These are phyloP conservation scores for Xylaria multiplex DNA, from an alignment of 2,329 filamentous ascomycete genomes.

Conservation along the genomic window DNA sequence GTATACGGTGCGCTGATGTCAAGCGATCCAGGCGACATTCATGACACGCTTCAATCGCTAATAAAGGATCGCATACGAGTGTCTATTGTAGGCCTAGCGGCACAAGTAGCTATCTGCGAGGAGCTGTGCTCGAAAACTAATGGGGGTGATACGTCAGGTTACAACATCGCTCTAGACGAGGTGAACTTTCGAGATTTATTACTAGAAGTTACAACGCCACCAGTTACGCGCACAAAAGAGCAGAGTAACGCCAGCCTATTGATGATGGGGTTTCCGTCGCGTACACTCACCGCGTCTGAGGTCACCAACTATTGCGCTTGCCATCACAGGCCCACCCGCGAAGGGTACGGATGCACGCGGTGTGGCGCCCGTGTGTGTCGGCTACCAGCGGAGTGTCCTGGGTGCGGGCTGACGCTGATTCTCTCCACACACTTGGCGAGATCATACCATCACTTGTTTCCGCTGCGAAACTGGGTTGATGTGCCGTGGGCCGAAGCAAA, in stretches of 20 bases:
- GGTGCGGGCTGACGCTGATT: constrained; percentile 90
- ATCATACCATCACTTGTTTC: constrained; percentile 94
- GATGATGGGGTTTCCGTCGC: constrained; percentile 98
- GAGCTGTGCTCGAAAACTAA: constrained; percentile 92
- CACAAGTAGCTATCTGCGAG: constrained; percentile 89
- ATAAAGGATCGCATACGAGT: constrained; percentile 87
- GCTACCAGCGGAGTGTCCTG: constrained; percentile 88
- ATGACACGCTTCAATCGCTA: constrained; percentile 83
- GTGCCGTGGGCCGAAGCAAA: constrained; percentile 82
- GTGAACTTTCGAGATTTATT: constrained; percentile 90
- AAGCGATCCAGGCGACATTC: constrained; percentile 93
- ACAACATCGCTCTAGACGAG: constrained; percentile 87
- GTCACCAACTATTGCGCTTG: constrained; percentile 86
- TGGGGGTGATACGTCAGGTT: constrained; percentile 77
- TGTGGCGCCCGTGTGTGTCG: constrained; percentile 90
- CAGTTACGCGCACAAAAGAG: constrained; percentile 75
- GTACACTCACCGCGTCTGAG: constrained; percentile 75
- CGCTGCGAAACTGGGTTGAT: constrained; percentile 88
- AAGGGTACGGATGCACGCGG: constrained; percentile 90
- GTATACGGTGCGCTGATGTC: constrained; percentile 91
- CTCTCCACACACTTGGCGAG: constrained; percentile 91
- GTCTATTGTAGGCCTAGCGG: constrained; percentile 87
- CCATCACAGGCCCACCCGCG: constrained; percentile 81
- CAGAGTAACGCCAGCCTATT: constrained; percentile 74
- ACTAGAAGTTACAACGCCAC: constrained; percentile 87